Evolutionary conservation across 352 stramenopile species (phyloP), one percentile per base, ranked within the genome.

Genomic region (Halophytophthora polymorphica): DNA sequence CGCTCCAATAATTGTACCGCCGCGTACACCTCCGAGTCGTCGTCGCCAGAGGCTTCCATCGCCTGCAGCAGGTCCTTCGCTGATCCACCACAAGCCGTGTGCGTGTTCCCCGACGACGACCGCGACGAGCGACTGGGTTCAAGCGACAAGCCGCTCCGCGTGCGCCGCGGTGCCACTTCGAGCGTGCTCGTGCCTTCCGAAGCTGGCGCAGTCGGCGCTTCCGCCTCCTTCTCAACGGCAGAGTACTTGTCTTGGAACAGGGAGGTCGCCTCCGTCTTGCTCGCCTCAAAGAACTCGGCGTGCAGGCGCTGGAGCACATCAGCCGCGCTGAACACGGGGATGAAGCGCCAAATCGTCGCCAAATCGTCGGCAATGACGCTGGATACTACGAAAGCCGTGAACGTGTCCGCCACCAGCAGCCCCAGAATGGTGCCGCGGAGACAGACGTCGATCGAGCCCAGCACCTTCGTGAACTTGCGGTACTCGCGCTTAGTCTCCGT

Each of bases 401-500:
- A 95, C 17, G 79, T 90, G 50, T 95, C 85, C 0, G 85, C 83
- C 36, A 93, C 79, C 8, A 95, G 53, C 12, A 95, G 56, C n/a
- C 85, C 85, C 7, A 90, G 64, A 23, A 93, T 90, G 7, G 83
- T 91, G 5, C 83, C 81, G 12, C 84, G 77, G 53, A 95, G 66
- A 42, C 84, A 95, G 15, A 79, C 73, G 58, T 95, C 84, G 38
- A 93, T 89, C 14, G 79, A 90, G 3, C 82, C 84, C 40, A 95
- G 71, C 19, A 94, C 68, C 64, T 90, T 95, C 2, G 84, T 93
- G 43, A 90, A 95, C 58, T 95, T 95, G 29, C 80, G 71, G 41
- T 92, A 91, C 51, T 95, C 84, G 21, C 84, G 77, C 56, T 92
- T 93, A 3, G 82, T 91, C 56, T 95, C 83, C 19, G 60, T 86